Evolutionary conservation across 768 basidiomycete species (phyloP).

Genomic region (Astraeus odoratus): DNA sequence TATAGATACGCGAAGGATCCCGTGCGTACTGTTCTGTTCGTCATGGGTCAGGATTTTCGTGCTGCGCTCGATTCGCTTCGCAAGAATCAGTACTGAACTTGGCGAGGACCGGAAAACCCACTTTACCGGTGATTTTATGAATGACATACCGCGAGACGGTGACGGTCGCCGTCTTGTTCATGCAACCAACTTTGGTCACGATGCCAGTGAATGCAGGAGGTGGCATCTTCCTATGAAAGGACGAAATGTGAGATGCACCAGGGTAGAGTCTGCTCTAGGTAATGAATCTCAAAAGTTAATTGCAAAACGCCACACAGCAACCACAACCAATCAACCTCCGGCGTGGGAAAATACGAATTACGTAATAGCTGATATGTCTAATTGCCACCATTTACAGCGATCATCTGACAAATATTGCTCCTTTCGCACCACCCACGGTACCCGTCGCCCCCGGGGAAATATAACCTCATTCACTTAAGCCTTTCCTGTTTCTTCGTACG

Average conservation of each 20-base stretch:
- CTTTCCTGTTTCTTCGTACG: too few species aligned
- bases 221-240: slow-evolving; percentile 54
- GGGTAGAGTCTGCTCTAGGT: background rate
- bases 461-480: too few species aligned
- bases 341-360: too few species aligned
- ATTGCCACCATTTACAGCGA: too few species aligned
- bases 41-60: slow-evolving; percentile 80
- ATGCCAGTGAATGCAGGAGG: slow-evolving; percentile 70
- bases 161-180: slow-evolving; percentile 83
- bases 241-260: background rate
- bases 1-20: background rate
- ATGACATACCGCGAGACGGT: slow-evolving; percentile 67
- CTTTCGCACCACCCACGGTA: too few species aligned
- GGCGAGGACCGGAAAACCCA: slow-evolving; percentile 24
- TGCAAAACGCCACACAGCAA: too few species aligned
- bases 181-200: slow-evolving; percentile 75
- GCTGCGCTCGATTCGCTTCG: slow-evolving; percentile 62
- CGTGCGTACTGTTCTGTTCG: slow-evolving; percentile 54
- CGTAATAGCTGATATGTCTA: too few species aligned
- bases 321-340: too few species aligned
- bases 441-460: too few species aligned
- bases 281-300: too few species aligned
- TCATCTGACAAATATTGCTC: too few species aligned
- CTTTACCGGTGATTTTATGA: slow-evolving; percentile 76
- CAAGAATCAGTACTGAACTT: background rate